phyloP scores from a whole-genome alignment of 2,329 filamentous ascomycete species.

The Penicillium sp. region DNA sequence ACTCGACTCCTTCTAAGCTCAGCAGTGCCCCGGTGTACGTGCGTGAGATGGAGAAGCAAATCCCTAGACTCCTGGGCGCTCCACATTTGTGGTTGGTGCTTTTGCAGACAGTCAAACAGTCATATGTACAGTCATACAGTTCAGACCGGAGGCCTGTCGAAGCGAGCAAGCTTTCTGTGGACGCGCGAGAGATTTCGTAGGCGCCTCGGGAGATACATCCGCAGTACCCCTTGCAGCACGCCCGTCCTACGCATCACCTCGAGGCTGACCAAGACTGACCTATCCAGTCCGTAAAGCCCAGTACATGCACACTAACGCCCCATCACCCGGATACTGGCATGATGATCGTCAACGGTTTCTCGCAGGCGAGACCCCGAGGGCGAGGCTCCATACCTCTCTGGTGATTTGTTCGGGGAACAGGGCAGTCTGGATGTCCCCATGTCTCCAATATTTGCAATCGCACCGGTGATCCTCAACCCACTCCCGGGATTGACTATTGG shows the following conservation, averaged over 20 bases:
- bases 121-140: not conserved
- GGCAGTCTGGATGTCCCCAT: not conserved
- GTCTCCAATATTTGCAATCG: slow-evolving; percentile 9
- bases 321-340: slow-evolving; percentile 16
- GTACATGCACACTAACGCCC: not conserved
- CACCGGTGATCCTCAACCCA: slow-evolving; percentile 3
- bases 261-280: not conserved
- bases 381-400: not conserved
- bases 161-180: slow-evolving; percentile 9
- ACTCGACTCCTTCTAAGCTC: not conserved
- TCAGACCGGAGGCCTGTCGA: not conserved
- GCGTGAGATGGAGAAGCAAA: not conserved
- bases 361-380: slow-evolving; percentile 13
- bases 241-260: slow-evolving; percentile 10
- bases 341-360: slow-evolving; percentile 25
- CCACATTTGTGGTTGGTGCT: not conserved
- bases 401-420: slow-evolving; percentile 23
- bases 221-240: slow-evolving; percentile 17
- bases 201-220: slow-evolving; percentile 6
- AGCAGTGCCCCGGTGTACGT: not conserved
- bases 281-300: not conserved
- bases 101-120: slow-evolving; percentile 3
- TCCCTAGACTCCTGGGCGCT: not conserved
- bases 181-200: slow-evolving; percentile 12
- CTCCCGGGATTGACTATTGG: slow-evolving; percentile 1